Evolutionary conservation across 805 yeast species (phyloP).

Genomic region (Sugiyamaella valdiviana): DNA sequence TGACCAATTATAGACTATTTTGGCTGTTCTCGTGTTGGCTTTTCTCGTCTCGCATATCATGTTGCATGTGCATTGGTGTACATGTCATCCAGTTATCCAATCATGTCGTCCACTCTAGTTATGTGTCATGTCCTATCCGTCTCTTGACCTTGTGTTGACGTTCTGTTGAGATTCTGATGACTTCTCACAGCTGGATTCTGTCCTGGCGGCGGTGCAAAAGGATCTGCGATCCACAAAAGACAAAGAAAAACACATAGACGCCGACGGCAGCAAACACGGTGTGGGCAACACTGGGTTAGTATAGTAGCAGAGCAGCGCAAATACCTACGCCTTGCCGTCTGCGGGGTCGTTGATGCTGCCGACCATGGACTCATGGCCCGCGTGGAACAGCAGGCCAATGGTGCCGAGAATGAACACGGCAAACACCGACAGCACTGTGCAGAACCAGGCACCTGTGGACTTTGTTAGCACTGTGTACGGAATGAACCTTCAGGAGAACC

Average conservation of each 20-base stretch:
- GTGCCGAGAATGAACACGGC: conserved; percentile 83
- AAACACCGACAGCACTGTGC: conserved; percentile 87
- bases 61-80: neutral
- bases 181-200: conserved; percentile 47
- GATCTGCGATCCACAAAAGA: conserved; percentile 87
- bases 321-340: conserved; percentile 71
- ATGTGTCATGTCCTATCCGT: neutral
- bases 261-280: conserved; percentile 87
- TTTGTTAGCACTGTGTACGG: conserved; percentile 22
- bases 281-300: conserved; percentile 57
- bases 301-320: neutral
- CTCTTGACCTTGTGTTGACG: too few species aligned
- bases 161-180: neutral
- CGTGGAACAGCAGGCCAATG: conserved; percentile 73
- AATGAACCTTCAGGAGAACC: neutral
- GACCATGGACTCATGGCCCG: conserved; percentile 82
- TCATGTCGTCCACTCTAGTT: neutral
- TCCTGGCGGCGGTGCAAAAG: conserved; percentile 55
- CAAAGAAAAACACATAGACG: conserved; percentile 71
- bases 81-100: neutral
- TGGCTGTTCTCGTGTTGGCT: too few species aligned
- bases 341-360: conserved; percentile 89
- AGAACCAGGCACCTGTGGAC: conserved; percentile 89
- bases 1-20: too few species aligned
- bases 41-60: too few species aligned